Conservation (phyloP, 2,329 filamentous ascomycete genomes). For the Alternaria tenuissima region DNA sequence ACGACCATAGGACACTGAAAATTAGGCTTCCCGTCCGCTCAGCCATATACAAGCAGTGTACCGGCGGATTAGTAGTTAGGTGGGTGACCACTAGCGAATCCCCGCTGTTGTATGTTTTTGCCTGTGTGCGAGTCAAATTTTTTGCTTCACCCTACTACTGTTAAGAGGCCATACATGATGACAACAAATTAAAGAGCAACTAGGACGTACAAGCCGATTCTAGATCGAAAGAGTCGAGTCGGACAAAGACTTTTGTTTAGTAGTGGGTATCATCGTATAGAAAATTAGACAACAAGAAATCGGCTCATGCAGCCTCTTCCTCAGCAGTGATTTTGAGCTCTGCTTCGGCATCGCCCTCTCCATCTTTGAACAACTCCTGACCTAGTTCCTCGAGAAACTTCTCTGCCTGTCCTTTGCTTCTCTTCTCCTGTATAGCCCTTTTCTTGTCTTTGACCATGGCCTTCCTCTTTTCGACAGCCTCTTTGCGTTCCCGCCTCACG, state of each 20-base stretch:
- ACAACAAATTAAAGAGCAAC: background rate
- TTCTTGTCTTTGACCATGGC: conserved; percentile 67
- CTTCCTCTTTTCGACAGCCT: conserved; percentile 69
- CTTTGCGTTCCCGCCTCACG: conserved; percentile 57
- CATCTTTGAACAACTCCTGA: conserved; percentile 36
- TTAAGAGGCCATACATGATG: background rate
- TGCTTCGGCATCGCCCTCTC: background rate
- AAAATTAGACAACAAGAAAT: background rate
- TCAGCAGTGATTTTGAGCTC: background rate
- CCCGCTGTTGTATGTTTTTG: background rate
- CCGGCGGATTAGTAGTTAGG: background rate
- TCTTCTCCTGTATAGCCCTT: conserved; percentile 67
- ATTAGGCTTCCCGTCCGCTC: background rate
- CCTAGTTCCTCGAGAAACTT: conserved; percentile 69
- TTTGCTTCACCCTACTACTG: background rate
- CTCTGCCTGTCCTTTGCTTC: conserved; percentile 72
- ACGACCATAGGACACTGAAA: background rate
- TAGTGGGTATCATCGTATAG: conserved; percentile 17
- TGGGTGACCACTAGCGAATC: background rate
- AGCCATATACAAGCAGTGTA: background rate
- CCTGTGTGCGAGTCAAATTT: background rate
- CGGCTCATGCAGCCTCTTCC: background rate
- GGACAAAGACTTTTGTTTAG: background rate
- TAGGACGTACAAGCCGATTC: background rate
- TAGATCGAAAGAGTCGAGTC: background rate